Evolutionary conservation across 768 basidiomycete species (phyloP).

Genomic region (Russula sp.): DNA sequence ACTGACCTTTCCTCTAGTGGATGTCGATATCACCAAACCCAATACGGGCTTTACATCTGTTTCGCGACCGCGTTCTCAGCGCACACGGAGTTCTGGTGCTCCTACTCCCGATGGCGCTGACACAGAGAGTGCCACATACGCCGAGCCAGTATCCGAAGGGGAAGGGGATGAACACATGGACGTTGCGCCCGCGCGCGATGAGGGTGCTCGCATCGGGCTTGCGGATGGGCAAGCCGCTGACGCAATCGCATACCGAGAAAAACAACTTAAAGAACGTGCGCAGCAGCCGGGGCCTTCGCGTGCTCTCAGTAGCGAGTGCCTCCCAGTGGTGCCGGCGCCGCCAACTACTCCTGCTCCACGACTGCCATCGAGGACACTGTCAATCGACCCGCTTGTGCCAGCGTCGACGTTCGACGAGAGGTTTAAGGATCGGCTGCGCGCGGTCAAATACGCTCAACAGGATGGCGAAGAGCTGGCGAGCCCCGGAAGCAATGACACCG

Average conservation of each 20-base stretch:
- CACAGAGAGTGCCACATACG: conserved; percentile 39
- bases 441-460: conserved; percentile 37
- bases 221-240: conserved; percentile 67
- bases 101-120: conserved; percentile 35
- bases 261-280: conserved; percentile 49
- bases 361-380: conserved; percentile 31
- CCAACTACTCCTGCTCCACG: conserved; percentile 24
- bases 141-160: conserved; percentile 91
- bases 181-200: conserved; percentile 65
- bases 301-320: conserved; percentile 27
- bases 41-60: conserved; percentile 62
- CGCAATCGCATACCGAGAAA: conserved; percentile 81
- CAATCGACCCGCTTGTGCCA: conserved; percentile 82
- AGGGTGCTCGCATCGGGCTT: conserved; percentile 73
- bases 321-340: conserved; percentile 33
- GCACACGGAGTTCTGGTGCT: conserved; percentile 35
- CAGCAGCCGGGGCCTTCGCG: conserved; percentile 27
- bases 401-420: conserved; percentile 80
- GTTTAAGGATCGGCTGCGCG: conserved; percentile 56
- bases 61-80: conserved; percentile 57
- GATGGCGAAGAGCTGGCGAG: conserved; percentile 27
- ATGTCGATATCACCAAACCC: conserved; percentile 90
- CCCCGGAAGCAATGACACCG: conserved; percentile 10
- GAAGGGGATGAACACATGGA: conserved; percentile 81
- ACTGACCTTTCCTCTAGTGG: conserved; percentile 49